Percentiles rank a stretch among this genome's conserved stretches.
phyloP scores from a whole-genome alignment of 1,284 basidiomycete genomes.

The Trichosporon sp. region DNA sequence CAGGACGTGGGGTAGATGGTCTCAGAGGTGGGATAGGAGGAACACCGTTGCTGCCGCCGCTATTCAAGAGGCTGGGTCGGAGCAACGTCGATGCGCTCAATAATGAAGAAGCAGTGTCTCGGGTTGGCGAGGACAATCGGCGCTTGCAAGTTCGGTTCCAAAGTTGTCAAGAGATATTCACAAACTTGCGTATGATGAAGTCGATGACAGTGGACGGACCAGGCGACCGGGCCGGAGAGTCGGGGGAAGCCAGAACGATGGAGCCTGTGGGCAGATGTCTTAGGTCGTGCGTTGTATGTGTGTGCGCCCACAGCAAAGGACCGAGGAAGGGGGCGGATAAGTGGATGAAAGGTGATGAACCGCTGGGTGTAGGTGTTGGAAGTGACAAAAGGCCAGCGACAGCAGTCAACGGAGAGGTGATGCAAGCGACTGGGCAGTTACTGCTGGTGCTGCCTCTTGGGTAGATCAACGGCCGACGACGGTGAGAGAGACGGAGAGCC shows the following conservation, averaged over 20 bases:
- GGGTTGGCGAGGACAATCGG: neutral
- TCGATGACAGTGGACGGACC: neutral
- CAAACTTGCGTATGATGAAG: neutral
- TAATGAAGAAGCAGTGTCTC: neutral
- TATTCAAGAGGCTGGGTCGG: neutral
- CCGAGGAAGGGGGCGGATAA: neutral
- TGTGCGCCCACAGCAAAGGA: neutral
- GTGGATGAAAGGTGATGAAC: too few species aligned
- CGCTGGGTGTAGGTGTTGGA: neutral
- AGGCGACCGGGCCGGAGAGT: neutral
- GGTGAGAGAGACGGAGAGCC: too few species aligned
- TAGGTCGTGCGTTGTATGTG: too few species aligned
- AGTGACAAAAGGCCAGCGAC: too few species aligned
- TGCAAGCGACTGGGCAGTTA: too few species aligned
- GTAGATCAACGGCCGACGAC: too few species aligned
- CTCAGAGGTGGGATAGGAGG: neutral
- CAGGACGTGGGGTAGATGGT: neutral
- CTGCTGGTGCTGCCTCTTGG: too few species aligned
- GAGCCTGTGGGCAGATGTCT: neutral
- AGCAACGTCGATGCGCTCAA: neutral
- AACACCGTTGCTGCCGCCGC: neutral
- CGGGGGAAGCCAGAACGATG: neutral
- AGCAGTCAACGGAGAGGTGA: too few species aligned
- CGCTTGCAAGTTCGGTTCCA: neutral
- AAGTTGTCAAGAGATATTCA: neutral